phyloP scores from a whole-genome alignment of 305 asterid genomes.

The Stenogyne calaminthoides region DNA sequence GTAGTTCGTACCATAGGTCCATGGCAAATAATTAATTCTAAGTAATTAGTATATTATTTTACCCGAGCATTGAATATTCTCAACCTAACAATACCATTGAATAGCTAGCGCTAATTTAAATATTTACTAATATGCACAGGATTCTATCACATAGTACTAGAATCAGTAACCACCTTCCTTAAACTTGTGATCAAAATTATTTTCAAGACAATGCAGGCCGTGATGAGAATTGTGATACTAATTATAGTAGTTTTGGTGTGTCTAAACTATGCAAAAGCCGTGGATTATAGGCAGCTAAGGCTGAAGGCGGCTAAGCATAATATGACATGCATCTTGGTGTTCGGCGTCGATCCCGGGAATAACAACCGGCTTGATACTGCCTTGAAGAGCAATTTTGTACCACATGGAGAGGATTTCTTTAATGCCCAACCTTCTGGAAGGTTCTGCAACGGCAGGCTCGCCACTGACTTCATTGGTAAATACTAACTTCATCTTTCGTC shows the following conservation, averaged over 20 bases:
- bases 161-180: not conserved
- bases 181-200: not conserved
- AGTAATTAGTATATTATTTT: not conserved
- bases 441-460: constrained; percentile 52
- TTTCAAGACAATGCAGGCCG: not conserved
- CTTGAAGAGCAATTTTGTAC: constrained; percentile 44
- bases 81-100: constrained; percentile 4
- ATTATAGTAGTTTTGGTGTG: not conserved
- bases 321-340: constrained; percentile 47
- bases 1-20: not conserved
- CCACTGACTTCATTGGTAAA: constrained; percentile 54
- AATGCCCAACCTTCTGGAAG: constrained; percentile 48
- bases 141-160: too few relatives aligned
- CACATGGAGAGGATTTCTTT: constrained; percentile 52
- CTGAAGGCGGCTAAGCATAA: constrained; percentile 38
- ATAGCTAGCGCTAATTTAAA: too few relatives aligned
- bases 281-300: constrained; percentile 16
- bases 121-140: not conserved
- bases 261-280: constrained; percentile 14
- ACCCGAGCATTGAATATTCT: constrained; percentile 1
- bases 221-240: not conserved
- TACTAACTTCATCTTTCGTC: too few relatives aligned
- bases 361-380: constrained; percentile 46
- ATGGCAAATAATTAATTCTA: not conserved
- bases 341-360: constrained; percentile 72